Base-by-base conservation (phyloP, 441 rosid genomes). In the Flueggea neowawraea region DNA sequence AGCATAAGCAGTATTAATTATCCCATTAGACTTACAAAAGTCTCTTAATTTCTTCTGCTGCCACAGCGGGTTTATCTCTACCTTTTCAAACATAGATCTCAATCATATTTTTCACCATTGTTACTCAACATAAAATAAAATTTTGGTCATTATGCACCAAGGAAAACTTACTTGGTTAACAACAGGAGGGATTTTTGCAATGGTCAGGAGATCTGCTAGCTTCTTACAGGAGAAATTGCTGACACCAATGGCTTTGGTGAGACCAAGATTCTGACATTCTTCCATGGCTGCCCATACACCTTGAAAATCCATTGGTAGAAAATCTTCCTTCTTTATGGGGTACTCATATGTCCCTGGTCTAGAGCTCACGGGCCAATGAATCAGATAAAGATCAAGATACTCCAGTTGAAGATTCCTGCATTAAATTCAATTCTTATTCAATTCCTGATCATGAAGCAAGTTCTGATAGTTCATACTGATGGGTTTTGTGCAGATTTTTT, bases 231-330 rank as follows among this genome's bases (percentile, higher is more conserved):
- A 78, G 75, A 86, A 86, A 66, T 89, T 89, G 76, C 89, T 74
- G 32, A 83, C 89, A 13, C 93, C 91, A 11, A 86, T 84, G 60
- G 82, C 73, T 39, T 83, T 86, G 5, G 86, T 69, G 22, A 77
- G 79, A 14, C 88, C 89, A 0, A 86, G 80, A 62, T 65, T 76
- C 52, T 72, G 78, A 16, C 90, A 83, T 10, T 84, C 79, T 54
- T 85, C 90, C 94, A 89, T 87, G 12, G 83, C 91, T 13, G 69
- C 75, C 90, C 91, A 87, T 3, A 85, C 87, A 10, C 69, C 68
- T 52, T 62, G 62, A 31, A 69, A 78, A 62, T 89, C 82, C 82
- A 78, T 74, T 15, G 83, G 70, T 1, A 69, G 49, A 17, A 80
- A 70, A 44, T 80, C 76, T 47, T 75, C 83, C 44, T 74, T 74